phyloP scores from a whole-genome alignment of 768 basidiomycete species.

The Galerina sulciceps region DNA sequence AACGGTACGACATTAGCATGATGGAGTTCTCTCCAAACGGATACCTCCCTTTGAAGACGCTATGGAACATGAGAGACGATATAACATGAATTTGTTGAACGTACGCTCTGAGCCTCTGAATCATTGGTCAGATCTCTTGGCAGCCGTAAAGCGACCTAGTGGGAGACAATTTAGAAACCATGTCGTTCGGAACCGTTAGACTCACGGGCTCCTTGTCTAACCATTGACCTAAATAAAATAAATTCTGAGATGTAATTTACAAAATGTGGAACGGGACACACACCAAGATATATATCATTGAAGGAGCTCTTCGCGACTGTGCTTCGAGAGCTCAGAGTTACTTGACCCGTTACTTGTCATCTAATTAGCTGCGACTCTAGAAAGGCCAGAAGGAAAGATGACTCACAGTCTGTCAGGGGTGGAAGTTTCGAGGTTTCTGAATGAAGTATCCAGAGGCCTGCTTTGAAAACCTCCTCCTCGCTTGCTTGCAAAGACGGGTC shows the following conservation, averaged over 20 bases:
- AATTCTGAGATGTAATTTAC: too few species aligned
- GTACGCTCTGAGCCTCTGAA: constrained; percentile 36
- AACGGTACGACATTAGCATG: constrained; percentile 43
- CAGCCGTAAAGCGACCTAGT: constrained; percentile 44
- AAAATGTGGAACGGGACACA: too few species aligned
- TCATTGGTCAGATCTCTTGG: constrained; percentile 38
- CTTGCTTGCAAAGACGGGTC: constrained; percentile 34
- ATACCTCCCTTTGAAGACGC: constrained; percentile 47
- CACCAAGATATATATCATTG: constrained; percentile 45
- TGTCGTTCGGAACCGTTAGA: not conserved
- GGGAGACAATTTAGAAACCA: not conserved
- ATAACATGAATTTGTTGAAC: not conserved
- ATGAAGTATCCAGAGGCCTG: constrained; percentile 43
- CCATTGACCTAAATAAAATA: constrained; percentile 36
- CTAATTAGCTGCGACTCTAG: not conserved
- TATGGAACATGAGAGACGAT: constrained; percentile 14
- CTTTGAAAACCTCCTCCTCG: constrained; percentile 35
- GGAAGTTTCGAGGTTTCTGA: constrained; percentile 42
- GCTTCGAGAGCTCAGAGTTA: constrained; percentile 32
- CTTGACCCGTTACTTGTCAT: constrained; percentile 44
- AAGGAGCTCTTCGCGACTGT: constrained; percentile 37
- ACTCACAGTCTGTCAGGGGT: constrained; percentile 45
- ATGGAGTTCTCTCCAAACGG: constrained; percentile 44
- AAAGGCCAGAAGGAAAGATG: not conserved
- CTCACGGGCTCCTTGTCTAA: constrained; percentile 38